Evolutionary conservation across 768 basidiomycete genomes (phyloP).

Genomic region (Bullera alba): DNA sequence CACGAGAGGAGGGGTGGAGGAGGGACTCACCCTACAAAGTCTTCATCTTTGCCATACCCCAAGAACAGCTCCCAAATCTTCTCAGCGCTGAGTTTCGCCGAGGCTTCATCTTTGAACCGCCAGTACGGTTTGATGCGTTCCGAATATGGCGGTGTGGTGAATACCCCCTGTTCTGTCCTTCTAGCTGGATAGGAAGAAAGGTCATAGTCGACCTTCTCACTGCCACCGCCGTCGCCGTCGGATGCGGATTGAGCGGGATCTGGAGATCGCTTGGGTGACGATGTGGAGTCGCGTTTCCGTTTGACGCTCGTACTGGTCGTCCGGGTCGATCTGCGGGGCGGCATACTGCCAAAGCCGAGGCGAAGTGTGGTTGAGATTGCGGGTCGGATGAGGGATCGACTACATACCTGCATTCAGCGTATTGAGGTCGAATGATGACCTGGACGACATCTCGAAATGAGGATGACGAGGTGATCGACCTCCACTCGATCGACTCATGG

Average conservation of each 20-base stretch:
- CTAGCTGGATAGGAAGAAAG: conserved; percentile 23
- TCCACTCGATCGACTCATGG: too few relatives aligned
- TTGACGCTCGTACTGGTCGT: not conserved
- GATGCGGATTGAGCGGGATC: too few relatives aligned
- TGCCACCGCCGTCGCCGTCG: too few relatives aligned
- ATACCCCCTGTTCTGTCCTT: conserved; percentile 41
- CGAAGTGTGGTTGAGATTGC: not conserved
- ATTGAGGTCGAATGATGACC: too few relatives aligned
- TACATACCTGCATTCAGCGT: too few relatives aligned
- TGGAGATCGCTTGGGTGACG: not conserved
- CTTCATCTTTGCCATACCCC: conserved; percentile 20
- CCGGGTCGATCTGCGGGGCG: not conserved
- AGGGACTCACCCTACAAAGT: conserved; percentile 29
- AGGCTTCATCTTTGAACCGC: conserved; percentile 37
- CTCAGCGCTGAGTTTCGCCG: conserved; percentile 25
- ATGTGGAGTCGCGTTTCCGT: not conserved
- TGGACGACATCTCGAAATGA: too few relatives aligned
- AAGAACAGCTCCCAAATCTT: conserved; percentile 29
- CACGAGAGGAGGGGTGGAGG: not conserved
- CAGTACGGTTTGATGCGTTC: conserved; percentile 33
- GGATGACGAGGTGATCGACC: too few relatives aligned
- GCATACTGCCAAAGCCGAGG: not conserved
- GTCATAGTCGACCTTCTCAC: too few relatives aligned
- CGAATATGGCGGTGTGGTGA: conserved; percentile 43
- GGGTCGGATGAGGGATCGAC: too few relatives aligned